Evolutionary conservation across 2,329 filamentous ascomycete genomes (phyloP).

Genomic region (Paraphoma sp.): DNA sequence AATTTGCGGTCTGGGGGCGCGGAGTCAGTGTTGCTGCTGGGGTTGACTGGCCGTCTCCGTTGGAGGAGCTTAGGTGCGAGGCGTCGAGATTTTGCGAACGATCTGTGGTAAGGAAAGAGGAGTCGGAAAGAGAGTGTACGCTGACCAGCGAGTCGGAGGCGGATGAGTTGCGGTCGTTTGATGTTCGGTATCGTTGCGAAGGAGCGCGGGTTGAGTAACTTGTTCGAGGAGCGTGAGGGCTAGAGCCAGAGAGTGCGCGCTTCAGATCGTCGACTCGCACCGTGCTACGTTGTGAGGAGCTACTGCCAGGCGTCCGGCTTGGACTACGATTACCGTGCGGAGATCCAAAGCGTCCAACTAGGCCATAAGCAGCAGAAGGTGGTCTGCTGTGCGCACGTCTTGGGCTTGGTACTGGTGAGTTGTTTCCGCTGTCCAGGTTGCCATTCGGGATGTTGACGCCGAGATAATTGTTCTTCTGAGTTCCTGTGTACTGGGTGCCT

Average conservation of each 20-base stretch:
- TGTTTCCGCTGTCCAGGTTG: slow-evolving; percentile 38
- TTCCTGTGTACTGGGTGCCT: slow-evolving; percentile 33
- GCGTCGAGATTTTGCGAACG: slow-evolving; percentile 6
- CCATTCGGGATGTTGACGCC: slow-evolving; percentile 61
- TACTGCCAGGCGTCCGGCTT: slow-evolving; percentile 41
- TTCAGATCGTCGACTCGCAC: slow-evolving; percentile 56
- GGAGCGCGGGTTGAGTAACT: slow-evolving; percentile 36
- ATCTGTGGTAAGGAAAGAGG: slow-evolving; percentile 54
- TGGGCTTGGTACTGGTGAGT: slow-evolving; percentile 40
- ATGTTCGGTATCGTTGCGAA: slow-evolving; percentile 40
- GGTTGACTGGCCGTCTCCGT: slow-evolving; percentile 18
- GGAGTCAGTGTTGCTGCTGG: slow-evolving; percentile 33
- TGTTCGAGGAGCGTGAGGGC: slow-evolving; percentile 33
- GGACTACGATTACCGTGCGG: slow-evolving; percentile 38
- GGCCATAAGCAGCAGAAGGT: slow-evolving; percentile 41
- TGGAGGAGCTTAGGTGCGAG: background rate
- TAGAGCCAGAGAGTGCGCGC: slow-evolving; percentile 50
- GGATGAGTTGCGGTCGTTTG: slow-evolving; percentile 56
- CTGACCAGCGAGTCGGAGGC: slow-evolving; percentile 74
- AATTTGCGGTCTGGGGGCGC: slow-evolving; percentile 14
- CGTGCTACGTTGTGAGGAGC: slow-evolving; percentile 46
- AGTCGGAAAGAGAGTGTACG: slow-evolving; percentile 72
- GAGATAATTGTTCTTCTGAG: slow-evolving; percentile 54
- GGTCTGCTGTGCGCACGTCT: slow-evolving; percentile 42
- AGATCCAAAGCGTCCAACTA: slow-evolving; percentile 39